Evolutionary conservation across 2,329 filamentous ascomycete species (phyloP), one percentile per base, ranked within the genome.

Genomic region (Daldinia sp.): DNA sequence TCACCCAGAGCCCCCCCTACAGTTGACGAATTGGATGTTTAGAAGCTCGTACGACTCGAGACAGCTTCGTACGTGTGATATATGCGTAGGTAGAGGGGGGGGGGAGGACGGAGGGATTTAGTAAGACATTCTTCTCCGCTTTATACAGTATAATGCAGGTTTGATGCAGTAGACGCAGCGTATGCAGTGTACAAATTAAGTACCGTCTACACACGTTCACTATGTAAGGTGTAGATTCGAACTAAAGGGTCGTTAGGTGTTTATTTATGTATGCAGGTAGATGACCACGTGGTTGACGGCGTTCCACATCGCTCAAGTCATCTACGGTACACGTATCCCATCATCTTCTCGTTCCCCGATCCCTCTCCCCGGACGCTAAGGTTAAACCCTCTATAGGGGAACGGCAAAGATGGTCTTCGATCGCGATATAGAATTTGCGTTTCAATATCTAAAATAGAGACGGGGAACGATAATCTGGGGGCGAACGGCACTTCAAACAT

Each of bases 281-380:
- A 50, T 49, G 25, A 50, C 61, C 66, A 68, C 66, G 66, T 68
- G 66, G 66, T 64, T 61, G 61, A 63, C 41, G 51, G 49, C 58
- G 63, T 64, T 62, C 63, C 63, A 64, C 61, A 57, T 45, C 45
- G 41, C 41, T 51, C 29, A 21, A 62, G 49, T 58, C 48, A 37
- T 25, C 7, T 32, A 39, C 23, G 25, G n/a, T 23, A 57, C 47
- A 56, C 4, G 49, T 32, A 41, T 64, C 34, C 56, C 35, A 25
- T 23, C 39, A 45, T 45, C 13, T n/a, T 13, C 7, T 45, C 39
- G 39, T 23, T 45, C 11, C 6, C 15, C 39, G 39, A 45, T 27
- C 21, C 4, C 10, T 30, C 45, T 17, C 30, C 25, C 41, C 45
- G 2, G 11, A 11, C 6, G 11, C 11, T 8, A 48, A 45, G 13